Evolutionary conservation across 2,329 filamentous ascomycete genomes (phyloP), one percentile per base, ranked within the genome.

Genomic region (Clonostachys sp.): DNA sequence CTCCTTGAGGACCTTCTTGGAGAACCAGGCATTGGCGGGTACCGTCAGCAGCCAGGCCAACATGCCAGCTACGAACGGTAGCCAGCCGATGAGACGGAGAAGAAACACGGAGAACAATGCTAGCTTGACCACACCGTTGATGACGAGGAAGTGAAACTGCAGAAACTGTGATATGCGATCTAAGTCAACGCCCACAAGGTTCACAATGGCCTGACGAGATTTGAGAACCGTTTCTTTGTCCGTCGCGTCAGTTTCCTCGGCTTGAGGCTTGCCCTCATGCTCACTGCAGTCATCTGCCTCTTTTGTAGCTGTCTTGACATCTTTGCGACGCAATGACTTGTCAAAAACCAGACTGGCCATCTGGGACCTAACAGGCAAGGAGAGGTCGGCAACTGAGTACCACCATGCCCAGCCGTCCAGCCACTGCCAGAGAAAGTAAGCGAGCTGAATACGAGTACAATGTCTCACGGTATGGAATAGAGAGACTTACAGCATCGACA

Each of bases 311-410:
- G 80, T 77, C 60, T 89, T 89, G 41, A 88, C 80, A 61, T 91
- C 87, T 61, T 92, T 92, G 43, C 84, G 78, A 40, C 84, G 77
- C 74, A 91, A 81, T 0, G 86, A 80, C 62, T 94, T 94, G 50
- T 84, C 79, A 55, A 91, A 92, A 14, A 92, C 78, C 7, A 90
- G 72, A 1, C 86, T 78, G 2, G 85, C 82, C 4, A 94, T 67
- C 56, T 91, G 84, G 33, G 82, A 77, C 45, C 86, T 81, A 14
- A 91, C 70, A 0, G 86, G 84, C 20, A 89, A 73, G 42, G 75
- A 75, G 12, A 91, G 61, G 45, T 81, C 75, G 1, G 78, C 74
- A 63, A 78, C 84, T 0, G 80, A 80, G 43, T 85, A 67, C 84
- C 86, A 91, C 55, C 79, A 83, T 14, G 86, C 63, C 71, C 80